Conservation (phyloP, 805 yeast genomes). For the Teunomyces aglyptinius region DNA sequence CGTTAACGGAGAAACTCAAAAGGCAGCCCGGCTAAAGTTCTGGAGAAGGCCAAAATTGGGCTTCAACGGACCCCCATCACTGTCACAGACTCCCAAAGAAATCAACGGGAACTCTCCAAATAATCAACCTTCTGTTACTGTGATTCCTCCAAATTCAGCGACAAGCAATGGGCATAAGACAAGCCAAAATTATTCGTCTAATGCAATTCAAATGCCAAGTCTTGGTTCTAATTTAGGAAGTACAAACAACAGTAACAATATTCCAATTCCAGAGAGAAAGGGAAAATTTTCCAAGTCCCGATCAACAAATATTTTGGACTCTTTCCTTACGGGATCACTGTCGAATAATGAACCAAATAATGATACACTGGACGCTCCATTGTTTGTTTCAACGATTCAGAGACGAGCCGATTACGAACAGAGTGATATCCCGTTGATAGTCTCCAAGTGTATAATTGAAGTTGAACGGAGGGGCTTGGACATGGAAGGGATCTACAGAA, state of each 20-base stretch:
- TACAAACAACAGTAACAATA: conserved; percentile 1
- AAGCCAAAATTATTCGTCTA: conserved; percentile 13
- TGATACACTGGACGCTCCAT: conserved; percentile 20
- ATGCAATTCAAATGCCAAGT: conserved; percentile 12
- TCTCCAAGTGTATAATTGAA: conserved; percentile 68
- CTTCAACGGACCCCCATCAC: conserved; percentile 10
- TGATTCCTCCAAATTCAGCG: not conserved
- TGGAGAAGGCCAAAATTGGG: conserved; percentile 45
- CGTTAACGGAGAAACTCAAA: conserved; percentile 30
- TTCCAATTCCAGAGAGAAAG: conserved; percentile 11
- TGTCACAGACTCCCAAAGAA: too few species aligned
- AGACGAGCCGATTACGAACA: conserved; percentile 63
- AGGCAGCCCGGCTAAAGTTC: conserved; percentile 42
- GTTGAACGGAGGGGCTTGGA: conserved; percentile 77
- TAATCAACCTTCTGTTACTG: not conserved
- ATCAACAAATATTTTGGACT: conserved; percentile 46
- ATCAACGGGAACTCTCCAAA: too few species aligned
- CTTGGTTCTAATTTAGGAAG: not conserved
- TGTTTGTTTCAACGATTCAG: conserved; percentile 57
- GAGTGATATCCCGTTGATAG: conserved; percentile 63
- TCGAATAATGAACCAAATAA: conserved; percentile 9
- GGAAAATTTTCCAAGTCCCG: conserved; percentile 38
- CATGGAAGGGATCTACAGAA: conserved; percentile 85
- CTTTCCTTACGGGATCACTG: conserved; percentile 21
- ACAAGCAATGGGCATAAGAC: conserved; percentile 6